A percentile compares a stretch with the other conserved stretches of the same genome.
phyloP scores from a whole-genome alignment of 2,329 filamentous ascomycete genomes.

The Neopestalotiopsis clavispora region DNA sequence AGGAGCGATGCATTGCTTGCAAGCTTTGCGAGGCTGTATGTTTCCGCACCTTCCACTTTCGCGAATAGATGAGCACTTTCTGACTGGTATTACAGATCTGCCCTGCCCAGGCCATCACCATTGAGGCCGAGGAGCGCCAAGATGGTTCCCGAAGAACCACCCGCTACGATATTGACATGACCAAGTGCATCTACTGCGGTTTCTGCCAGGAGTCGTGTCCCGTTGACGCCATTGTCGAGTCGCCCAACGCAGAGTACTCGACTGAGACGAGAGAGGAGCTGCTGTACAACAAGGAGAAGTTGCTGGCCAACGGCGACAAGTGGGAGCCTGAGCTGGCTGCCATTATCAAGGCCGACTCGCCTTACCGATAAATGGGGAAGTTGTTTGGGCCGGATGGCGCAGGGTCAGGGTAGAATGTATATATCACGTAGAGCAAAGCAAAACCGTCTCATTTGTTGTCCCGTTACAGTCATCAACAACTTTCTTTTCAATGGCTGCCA shows the following conservation, averaged over 20 bases:
- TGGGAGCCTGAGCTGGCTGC: constrained; percentile 98
- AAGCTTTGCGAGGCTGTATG: constrained; percentile 92
- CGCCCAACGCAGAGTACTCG: constrained; percentile 66
- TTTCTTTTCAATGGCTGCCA: background rate
- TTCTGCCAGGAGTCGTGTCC: constrained; percentile 99
- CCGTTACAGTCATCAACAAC: background rate
- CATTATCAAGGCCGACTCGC: constrained; percentile 88
- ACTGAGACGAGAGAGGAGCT: constrained; percentile 84
- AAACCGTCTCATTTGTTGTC: constrained; percentile 13
- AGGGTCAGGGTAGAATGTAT: constrained; percentile 17
- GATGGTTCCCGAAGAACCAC: constrained; percentile 95
- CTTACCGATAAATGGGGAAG: constrained; percentile 73
- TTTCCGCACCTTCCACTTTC: constrained; percentile 12
- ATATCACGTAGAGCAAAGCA: constrained; percentile 18
- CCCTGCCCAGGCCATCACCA: constrained; percentile 97
- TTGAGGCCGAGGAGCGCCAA: constrained; percentile 96
- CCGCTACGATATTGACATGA: constrained; percentile 99
- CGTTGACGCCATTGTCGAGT: constrained; percentile 84
- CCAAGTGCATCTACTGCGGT: constrained; percentile 99
- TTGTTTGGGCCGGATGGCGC: background rate
- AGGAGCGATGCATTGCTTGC: constrained; percentile 99
- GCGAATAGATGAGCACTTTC: too few species aligned
- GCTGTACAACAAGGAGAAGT: constrained; percentile 96
- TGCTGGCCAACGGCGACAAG: constrained; percentile 87
- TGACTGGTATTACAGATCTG: constrained; percentile 64